phyloP scores from a whole-genome alignment of 805 yeast genomes.

The Zygosaccharomyces siamensis region DNA sequence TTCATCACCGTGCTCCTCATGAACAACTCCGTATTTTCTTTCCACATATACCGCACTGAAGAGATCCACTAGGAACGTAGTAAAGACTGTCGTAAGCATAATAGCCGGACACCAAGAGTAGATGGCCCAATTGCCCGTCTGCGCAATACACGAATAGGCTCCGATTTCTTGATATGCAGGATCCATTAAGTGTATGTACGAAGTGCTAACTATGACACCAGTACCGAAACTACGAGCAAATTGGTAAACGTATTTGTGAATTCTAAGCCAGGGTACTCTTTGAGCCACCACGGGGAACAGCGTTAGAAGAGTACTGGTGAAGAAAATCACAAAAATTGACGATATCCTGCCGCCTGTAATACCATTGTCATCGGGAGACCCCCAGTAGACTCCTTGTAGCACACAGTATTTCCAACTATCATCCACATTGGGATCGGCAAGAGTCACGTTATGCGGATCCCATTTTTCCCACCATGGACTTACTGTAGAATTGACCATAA shows the following conservation, averaged over 20 bases:
- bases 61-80: constrained; percentile 41
- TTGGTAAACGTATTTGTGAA: constrained; percentile 38
- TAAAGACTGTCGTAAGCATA: constrained; percentile 37
- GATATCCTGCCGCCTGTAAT: constrained; percentile 47
- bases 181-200: constrained; percentile 60
- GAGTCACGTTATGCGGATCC: constrained; percentile 27
- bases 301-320: constrained; percentile 44
- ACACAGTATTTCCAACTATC: constrained; percentile 42
- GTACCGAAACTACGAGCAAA: constrained; percentile 54
- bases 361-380: constrained; percentile 42
- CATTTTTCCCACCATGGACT: constrained; percentile 18
- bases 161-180: constrained; percentile 43
- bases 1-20: constrained; percentile 25
- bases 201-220: constrained; percentile 74
- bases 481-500: background rate
- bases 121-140: constrained; percentile 41
- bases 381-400: constrained; percentile 39
- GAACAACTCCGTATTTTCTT: constrained; percentile 31
- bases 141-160: constrained; percentile 37
- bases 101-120: constrained; percentile 48
- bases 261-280: constrained; percentile 36
- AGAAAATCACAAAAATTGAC: constrained; percentile 55
- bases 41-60: constrained; percentile 39
- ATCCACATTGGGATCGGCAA: constrained; percentile 28
- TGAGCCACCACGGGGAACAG: constrained; percentile 44